A percentile compares a stretch with the other conserved stretches of the same genome.
Evolutionary conservation across 768 basidiomycete genomes (phyloP).

Genomic region (Heimioporus sp.): DNA sequence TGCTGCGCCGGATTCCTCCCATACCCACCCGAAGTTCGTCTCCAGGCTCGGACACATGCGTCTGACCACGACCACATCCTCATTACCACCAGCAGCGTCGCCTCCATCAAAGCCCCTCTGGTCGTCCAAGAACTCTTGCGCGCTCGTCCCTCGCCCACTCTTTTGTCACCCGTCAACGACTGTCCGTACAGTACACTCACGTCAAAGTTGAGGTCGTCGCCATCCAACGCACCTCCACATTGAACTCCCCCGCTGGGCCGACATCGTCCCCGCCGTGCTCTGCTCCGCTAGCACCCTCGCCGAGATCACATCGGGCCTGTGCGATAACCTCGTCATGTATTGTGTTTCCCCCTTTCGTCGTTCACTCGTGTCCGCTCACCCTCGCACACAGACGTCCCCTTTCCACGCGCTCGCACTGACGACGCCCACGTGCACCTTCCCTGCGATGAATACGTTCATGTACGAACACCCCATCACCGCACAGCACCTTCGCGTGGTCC

Average conservation of each 20-base stretch:
- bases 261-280: slow-evolving; percentile 94
- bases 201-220: slow-evolving; percentile 84
- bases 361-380: no score
- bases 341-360: no score
- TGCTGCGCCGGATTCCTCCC: no score
- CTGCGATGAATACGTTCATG: slow-evolving; percentile 99
- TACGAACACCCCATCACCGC: slow-evolving; percentile 89
- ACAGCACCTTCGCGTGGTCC: slow-evolving; percentile 73
- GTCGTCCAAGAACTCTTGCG: slow-evolving; percentile 75
- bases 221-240: slow-evolving; percentile 45
- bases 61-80: slow-evolving; percentile 56
- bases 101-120: slow-evolving; percentile 89
- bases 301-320: slow-evolving; percentile 85
- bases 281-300: slow-evolving; percentile 97
- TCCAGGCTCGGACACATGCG: slow-evolving; percentile 26
- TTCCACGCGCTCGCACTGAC: slow-evolving; percentile 80
- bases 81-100: slow-evolving; percentile 92
- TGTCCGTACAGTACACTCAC: slow-evolving; percentile 53
- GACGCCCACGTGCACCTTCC: slow-evolving; percentile 88
- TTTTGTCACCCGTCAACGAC: background rate
- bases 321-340: slow-evolving; percentile 83
- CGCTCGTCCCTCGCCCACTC: slow-evolving; percentile 43
- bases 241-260: background rate
- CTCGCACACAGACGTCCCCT: slow-evolving; percentile 58
- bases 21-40: slow-evolving; percentile 17